These are phyloP conservation scores for Myxozyma lipomycoides DNA, from an alignment of 805 yeast species.

Conservation along the genomic window DNA sequence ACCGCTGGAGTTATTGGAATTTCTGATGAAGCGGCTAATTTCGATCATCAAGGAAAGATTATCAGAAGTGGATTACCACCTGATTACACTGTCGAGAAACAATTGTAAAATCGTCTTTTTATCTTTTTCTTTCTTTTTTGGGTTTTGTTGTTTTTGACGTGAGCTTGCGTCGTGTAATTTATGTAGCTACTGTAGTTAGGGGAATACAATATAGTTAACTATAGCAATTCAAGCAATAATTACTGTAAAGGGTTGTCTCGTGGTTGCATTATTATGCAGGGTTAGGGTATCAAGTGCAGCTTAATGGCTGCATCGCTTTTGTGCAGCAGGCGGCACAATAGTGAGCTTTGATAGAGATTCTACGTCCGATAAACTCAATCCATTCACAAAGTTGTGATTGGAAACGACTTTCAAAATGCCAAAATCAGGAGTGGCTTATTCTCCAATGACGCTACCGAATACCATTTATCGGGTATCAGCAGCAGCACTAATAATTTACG, in stretches of 20 bases:
- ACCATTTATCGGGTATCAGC: slow-evolving; percentile 26
- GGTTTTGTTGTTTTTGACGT: neutral
- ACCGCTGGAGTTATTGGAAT: slow-evolving; percentile 55
- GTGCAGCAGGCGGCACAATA: too few species aligned
- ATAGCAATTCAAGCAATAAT: too few species aligned
- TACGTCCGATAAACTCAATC: too few species aligned
- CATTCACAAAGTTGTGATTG: too few species aligned
- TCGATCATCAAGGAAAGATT: slow-evolving; percentile 49
- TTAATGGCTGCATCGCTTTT: too few species aligned
- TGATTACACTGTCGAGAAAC: slow-evolving; percentile 21
- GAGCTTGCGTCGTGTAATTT: neutral
- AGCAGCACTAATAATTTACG: slow-evolving; percentile 14
- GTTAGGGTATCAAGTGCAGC: too few species aligned
- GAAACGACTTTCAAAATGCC: neutral
- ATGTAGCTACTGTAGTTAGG: neutral
- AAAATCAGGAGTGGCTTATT: slow-evolving; percentile 4
- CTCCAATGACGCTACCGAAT: slow-evolving; percentile 17
- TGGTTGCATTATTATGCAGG: too few species aligned
- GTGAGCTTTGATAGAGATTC: too few species aligned
- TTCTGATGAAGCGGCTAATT: slow-evolving; percentile 62
- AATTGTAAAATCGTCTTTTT: slow-evolving; percentile 3
- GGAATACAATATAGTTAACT: too few species aligned
- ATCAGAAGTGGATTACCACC: slow-evolving; percentile 55
- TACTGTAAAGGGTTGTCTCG: too few species aligned
- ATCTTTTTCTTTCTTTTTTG: neutral